phyloP scores from a whole-genome alignment of 805 yeast genomes.

The Starmerella sp. region DNA sequence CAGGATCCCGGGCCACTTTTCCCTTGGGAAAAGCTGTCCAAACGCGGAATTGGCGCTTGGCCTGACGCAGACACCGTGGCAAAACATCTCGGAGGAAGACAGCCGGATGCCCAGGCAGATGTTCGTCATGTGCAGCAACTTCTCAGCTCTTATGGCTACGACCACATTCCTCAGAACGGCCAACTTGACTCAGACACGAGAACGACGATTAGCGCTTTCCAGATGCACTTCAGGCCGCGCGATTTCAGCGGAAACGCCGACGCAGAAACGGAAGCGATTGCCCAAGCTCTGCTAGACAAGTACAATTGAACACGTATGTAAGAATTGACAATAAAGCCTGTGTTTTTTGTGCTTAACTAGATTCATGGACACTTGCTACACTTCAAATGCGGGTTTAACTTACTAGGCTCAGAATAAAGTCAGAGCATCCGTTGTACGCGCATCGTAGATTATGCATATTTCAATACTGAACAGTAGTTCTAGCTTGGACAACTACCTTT shows the following conservation, averaged over 20 bases:
- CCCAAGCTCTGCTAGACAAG: background rate
- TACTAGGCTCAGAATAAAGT: too few relatives aligned
- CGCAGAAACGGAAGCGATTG: background rate
- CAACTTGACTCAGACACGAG: background rate
- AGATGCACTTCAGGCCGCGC: background rate
- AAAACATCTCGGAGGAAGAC: background rate
- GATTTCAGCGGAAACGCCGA: background rate
- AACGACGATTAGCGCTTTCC: conserved; percentile 1
- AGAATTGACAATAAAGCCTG: background rate
- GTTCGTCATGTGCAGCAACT: background rate
- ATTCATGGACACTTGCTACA: too few relatives aligned
- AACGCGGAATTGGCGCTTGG: background rate
- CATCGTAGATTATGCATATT: too few relatives aligned
- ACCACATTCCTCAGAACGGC: background rate
- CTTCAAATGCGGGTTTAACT: too few relatives aligned
- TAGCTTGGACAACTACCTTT: too few relatives aligned
- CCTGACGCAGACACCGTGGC: background rate
- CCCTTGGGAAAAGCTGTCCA: background rate
- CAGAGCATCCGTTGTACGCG: too few relatives aligned
- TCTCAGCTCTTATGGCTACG: background rate
- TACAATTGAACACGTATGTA: background rate
- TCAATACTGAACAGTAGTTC: too few relatives aligned
- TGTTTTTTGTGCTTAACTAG: background rate
- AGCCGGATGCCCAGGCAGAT: background rate
- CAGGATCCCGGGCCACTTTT: background rate